Conservation (phyloP, 2,329 filamentous ascomycete genomes). For the Aspergillus caelatus region DNA sequence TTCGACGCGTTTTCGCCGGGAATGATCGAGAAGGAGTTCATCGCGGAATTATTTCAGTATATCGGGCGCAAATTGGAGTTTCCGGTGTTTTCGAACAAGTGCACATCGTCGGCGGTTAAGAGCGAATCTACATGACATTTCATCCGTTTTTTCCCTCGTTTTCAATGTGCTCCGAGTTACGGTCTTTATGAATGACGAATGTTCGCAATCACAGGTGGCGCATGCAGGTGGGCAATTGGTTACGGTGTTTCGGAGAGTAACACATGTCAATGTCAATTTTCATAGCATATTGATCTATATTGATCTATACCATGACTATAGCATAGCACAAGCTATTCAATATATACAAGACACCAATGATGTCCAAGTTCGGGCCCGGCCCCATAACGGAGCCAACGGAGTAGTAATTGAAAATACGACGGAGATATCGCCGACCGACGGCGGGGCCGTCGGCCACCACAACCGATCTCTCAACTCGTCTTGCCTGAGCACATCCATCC, state of each 20-base stretch:
- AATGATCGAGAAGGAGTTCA: slow-evolving; percentile 29
- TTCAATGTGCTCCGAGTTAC: neutral
- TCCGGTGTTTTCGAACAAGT: slow-evolving; percentile 26
- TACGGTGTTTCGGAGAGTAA: neutral
- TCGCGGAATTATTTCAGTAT: slow-evolving; percentile 27
- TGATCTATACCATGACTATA: neutral
- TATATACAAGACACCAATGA: neutral
- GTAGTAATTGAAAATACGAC: neutral
- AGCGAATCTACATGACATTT: neutral
- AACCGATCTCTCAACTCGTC: too few relatives aligned
- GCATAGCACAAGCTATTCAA: neutral
- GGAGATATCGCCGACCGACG: slow-evolving; percentile 5
- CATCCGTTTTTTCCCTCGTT: neutral
- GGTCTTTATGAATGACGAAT: neutral
- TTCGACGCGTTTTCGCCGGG: slow-evolving; percentile 31
- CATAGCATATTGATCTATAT: neutral
- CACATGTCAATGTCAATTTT: neutral
- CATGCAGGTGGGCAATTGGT: neutral
- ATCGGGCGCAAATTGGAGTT: slow-evolving; percentile 27
- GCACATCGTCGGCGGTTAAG: slow-evolving; percentile 20
- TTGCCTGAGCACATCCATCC: too few relatives aligned
- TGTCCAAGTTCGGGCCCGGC: neutral
- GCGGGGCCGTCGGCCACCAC: neutral
- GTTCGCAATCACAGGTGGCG: neutral
- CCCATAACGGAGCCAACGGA: too few relatives aligned